Evolutionary conservation across 169 alveolate species (phyloP), one percentile per base, ranked within the genome.

Genomic region (Plasmodium vivax): DNA sequence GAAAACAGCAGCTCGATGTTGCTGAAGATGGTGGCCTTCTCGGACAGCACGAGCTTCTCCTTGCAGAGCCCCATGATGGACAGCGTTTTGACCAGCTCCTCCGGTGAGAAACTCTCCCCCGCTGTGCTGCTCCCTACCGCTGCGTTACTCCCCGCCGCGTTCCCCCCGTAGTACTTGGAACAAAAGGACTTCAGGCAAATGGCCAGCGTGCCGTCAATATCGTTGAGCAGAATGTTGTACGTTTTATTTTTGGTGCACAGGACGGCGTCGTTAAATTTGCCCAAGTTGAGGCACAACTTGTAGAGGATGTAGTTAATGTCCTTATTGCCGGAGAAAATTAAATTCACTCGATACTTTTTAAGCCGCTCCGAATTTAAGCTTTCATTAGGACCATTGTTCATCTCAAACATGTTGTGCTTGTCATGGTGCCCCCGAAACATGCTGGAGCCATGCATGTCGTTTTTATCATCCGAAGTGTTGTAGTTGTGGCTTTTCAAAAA

Each of bases 141-240:
- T n/a, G 41, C 45, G 9, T 30, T 7, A 6, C n/a, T 38, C 19
- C 73, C 36, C n/a, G 14, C n/a, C 36, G 41, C 74, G 9, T 30
- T 7, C 0, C n/a, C 34, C 14, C 27, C 47, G 45, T 90, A 90
- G 36, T 90, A 79, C 23, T 90, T 90, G 4, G 94, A 90, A 16
- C 62, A 43, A 80, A 90, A 90, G 0, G 94, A 56, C 32, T 90
- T 80, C n/a, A 90, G 71, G 32, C 94, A 90, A 19, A 90, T 90
- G 41, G 94, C 91, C n/a, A 90, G 34, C 47, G 94, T 90, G 27
- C 94, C 94, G 27, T 90, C 94, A 14, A 90, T 81, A 90, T 90
- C 94, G 54, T 90, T 90, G 68, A 90, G 45, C 36, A 90, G 51
- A 19, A 90, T 90, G 51, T 80, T 90, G 30, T 58, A 90, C 6